Evolutionary conservation across 2,329 filamentous ascomycete genomes (phyloP).

Genomic region (Colletotrichum shisoi): DNA sequence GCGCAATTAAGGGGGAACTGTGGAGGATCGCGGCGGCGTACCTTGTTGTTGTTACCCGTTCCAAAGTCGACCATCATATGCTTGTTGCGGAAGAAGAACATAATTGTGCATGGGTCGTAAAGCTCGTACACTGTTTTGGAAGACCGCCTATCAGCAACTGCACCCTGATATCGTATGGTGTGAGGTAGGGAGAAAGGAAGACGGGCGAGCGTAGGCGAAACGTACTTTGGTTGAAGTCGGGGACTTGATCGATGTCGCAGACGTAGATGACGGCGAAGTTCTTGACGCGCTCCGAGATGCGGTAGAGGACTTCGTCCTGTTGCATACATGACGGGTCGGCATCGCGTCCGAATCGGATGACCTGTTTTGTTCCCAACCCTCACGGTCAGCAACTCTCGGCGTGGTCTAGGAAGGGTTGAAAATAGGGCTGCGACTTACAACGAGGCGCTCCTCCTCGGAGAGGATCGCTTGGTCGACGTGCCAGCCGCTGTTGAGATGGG

Average conservation of each 20-base stretch:
- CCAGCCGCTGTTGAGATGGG: conserved; percentile 91
- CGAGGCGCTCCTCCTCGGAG: conserved; percentile 87
- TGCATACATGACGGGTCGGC: conserved; percentile 77
- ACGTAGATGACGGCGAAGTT: conserved; percentile 93
- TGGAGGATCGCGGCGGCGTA: conserved; percentile 77
- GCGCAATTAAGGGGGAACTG: neutral
- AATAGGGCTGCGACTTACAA: conserved; percentile 76
- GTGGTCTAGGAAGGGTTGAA: conserved; percentile 50
- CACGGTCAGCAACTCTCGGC: neutral
- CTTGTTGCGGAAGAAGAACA: conserved; percentile 98
- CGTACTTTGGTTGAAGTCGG: conserved; percentile 85
- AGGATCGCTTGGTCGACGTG: conserved; percentile 67
- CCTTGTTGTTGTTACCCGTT: conserved; percentile 98
- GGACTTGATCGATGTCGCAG: conserved; percentile 89
- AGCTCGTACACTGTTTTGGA: conserved; percentile 60
- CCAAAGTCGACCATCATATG: conserved; percentile 99
- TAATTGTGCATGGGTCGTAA: conserved; percentile 91
- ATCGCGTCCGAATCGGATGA: conserved; percentile 65
- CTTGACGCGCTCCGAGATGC: conserved; percentile 90
- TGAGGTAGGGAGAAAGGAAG: neutral
- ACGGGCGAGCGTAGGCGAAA: conserved; percentile 17
- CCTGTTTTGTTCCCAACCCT: neutral
- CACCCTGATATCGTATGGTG: neutral
- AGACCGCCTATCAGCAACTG: neutral
- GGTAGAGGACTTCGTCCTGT: conserved; percentile 93